phyloP scores from a whole-genome alignment of 352 stramenopile species.

The Aphanomyces cochlioides region DNA sequence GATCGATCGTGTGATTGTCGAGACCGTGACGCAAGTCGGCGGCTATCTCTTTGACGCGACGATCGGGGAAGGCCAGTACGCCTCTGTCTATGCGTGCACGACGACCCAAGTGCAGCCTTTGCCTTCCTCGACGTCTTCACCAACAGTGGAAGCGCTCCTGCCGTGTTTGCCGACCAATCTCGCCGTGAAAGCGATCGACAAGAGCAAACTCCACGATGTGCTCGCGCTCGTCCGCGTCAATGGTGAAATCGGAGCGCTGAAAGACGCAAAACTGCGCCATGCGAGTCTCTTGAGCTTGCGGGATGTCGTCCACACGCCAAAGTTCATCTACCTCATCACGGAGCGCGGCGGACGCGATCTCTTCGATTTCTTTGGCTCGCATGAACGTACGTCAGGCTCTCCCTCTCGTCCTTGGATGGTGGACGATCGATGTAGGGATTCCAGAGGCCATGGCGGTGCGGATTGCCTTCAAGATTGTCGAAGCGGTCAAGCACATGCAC shows the following conservation, averaged over 20 bases:
- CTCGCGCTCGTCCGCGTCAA: constrained; percentile 71
- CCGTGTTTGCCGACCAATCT: constrained; percentile 35
- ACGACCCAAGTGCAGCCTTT: neutral
- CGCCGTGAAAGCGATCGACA: constrained; percentile 83
- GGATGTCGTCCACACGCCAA: constrained; percentile 74
- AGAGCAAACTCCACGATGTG: constrained; percentile 72
- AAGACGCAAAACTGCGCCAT: constrained; percentile 55
- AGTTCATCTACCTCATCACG: constrained; percentile 80
- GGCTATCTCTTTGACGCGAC: constrained; percentile 64
- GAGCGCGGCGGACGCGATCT: constrained; percentile 78
- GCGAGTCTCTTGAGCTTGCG: constrained; percentile 56
- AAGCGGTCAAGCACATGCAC: constrained; percentile 57
- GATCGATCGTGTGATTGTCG: constrained; percentile 42
- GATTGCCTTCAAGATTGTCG: constrained; percentile 45
- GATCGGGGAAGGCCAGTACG: constrained; percentile 83
- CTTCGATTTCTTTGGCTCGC: constrained; percentile 72
- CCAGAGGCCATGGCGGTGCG: constrained; percentile 43
- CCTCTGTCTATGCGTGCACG: constrained; percentile 52
- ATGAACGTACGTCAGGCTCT: constrained; percentile 21
- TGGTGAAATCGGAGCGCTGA: constrained; percentile 72
- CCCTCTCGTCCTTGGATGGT: neutral
- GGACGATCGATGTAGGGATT: constrained; percentile 32
- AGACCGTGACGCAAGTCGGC: constrained; percentile 53
- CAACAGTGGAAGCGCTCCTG: neutral
- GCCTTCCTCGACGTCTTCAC: neutral